Percentiles rank a stretch among this genome's conserved stretches.
phyloP scores from a whole-genome alignment of 2,329 filamentous ascomycete genomes.

The Xylariaceae sp. region DNA sequence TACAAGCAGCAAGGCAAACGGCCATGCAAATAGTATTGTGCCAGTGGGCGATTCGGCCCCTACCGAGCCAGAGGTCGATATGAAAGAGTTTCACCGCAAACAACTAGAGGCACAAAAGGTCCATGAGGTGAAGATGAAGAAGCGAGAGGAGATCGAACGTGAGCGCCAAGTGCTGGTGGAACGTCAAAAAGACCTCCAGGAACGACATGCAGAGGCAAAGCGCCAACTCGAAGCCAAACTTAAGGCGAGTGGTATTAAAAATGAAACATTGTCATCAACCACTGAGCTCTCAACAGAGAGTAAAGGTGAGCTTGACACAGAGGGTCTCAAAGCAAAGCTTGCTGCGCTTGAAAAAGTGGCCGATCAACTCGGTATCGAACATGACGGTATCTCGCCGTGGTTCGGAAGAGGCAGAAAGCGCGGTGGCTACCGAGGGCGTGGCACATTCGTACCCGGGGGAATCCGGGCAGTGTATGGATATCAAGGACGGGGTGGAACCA shows the following conservation, averaged over 20 bases:
- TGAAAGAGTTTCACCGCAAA: slow-evolving; percentile 63
- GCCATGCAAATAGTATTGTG: slow-evolving; percentile 24
- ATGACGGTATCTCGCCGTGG: slow-evolving; percentile 41
- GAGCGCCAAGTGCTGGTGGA: slow-evolving; percentile 61
- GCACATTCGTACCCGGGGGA: slow-evolving; percentile 36
- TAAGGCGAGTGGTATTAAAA: slow-evolving; percentile 44
- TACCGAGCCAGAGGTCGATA: slow-evolving; percentile 56
- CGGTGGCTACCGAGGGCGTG: slow-evolving; percentile 38
- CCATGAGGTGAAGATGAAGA: slow-evolving; percentile 61
- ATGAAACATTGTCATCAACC: slow-evolving; percentile 20
- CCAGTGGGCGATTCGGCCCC: slow-evolving; percentile 12
- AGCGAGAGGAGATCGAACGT: slow-evolving; percentile 59
- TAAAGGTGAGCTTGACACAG: slow-evolving; percentile 46
- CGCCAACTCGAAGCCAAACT: slow-evolving; percentile 59
- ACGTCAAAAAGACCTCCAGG: slow-evolving; percentile 57
- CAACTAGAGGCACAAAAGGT: slow-evolving; percentile 69
- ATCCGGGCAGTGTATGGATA: slow-evolving; percentile 43
- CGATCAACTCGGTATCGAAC: slow-evolving; percentile 62
- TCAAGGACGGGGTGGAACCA: slow-evolving; percentile 40
- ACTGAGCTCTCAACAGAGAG: slow-evolving; percentile 23
- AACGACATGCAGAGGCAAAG: slow-evolving; percentile 62
- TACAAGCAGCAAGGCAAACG: slow-evolving; percentile 32
- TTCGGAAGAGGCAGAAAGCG: slow-evolving; percentile 37
- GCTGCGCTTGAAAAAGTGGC: slow-evolving; percentile 72
- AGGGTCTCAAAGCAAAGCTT: slow-evolving; percentile 65